Evolutionary conservation across 495 filamentous ascomycete genomes (phyloP).

Genomic region (Collariella sp.): DNA sequence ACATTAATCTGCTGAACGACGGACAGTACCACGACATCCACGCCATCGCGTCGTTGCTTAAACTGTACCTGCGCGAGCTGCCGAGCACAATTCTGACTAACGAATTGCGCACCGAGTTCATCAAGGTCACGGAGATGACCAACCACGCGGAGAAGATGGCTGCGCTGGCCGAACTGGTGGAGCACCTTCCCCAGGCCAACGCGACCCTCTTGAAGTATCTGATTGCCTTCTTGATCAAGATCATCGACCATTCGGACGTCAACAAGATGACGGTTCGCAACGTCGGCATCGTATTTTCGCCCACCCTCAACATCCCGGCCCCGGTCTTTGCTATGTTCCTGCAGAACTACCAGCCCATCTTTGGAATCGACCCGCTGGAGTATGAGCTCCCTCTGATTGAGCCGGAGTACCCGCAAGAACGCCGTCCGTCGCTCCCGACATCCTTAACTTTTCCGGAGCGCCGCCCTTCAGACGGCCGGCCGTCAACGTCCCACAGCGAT

Average conservation of each 20-base stretch:
- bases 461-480: constrained; percentile 28
- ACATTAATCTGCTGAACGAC: constrained; percentile 77
- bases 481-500: constrained; percentile 35
- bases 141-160: constrained; percentile 66
- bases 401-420: constrained; percentile 16
- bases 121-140: constrained; percentile 72
- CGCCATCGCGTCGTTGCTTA: constrained; percentile 88
- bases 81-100: constrained; percentile 84
- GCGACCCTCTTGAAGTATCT: constrained; percentile 71
- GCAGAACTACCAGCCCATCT: constrained; percentile 81
- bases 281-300: constrained; percentile 97
- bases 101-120: constrained; percentile 82
- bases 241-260: constrained; percentile 77
- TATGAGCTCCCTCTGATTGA: constrained; percentile 38
- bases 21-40: constrained; percentile 92
- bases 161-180: constrained; percentile 80
- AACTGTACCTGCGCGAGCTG: constrained; percentile 87
- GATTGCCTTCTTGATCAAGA: constrained; percentile 74
- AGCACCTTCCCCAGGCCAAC: constrained; percentile 73
- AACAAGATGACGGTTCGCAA: constrained; percentile 99
- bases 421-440: constrained; percentile 19
- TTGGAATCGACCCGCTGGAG: constrained; percentile 59
- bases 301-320: constrained; percentile 91
- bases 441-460: constrained; percentile 27
- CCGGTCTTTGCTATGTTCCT: constrained; percentile 91